Percentiles rank a stretch among this genome's conserved stretches.
Evolutionary conservation across 163 green algal genomes (phyloP).

Genomic region (Chloromonas sp.): DNA sequence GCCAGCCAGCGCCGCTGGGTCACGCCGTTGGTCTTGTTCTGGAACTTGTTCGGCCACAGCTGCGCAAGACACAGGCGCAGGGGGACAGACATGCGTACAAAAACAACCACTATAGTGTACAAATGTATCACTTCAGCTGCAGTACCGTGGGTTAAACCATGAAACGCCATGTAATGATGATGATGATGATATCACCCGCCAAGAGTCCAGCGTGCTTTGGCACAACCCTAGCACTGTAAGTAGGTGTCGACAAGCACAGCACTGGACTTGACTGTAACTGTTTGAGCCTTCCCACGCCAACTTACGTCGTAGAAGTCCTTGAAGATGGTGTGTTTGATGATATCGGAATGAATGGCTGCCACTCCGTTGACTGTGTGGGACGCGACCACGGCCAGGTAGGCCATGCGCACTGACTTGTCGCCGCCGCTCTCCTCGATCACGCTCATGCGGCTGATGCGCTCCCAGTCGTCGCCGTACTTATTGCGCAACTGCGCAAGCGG

Average conservation of each 20-base stretch:
- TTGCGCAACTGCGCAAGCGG: slow-evolving; percentile 34
- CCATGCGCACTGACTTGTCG: slow-evolving; percentile 85
- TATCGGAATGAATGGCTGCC: slow-evolving; percentile 93
- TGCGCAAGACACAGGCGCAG: not conserved
- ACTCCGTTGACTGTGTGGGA: slow-evolving; percentile 92
- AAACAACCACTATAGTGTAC: too few species aligned
- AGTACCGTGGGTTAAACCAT: too few species aligned
- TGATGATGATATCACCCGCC: too few species aligned
- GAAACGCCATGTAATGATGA: too few species aligned
- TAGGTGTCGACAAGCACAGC: too few species aligned
- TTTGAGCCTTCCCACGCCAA: not conserved
- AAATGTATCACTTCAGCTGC: too few species aligned
- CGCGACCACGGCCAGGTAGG: slow-evolving; percentile 86
- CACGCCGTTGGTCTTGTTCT: slow-evolving; percentile 98
- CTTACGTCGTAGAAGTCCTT: slow-evolving; percentile 77
- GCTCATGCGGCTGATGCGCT: slow-evolving; percentile 80
- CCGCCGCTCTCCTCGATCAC: slow-evolving; percentile 90
- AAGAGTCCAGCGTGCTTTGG: too few species aligned
- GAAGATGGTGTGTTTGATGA: slow-evolving; percentile 98
- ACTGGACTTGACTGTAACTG: too few species aligned
- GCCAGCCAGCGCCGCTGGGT: slow-evolving; percentile 93
- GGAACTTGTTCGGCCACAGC: slow-evolving; percentile 88
- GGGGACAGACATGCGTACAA: too few species aligned
- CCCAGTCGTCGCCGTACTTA: slow-evolving; percentile 84
- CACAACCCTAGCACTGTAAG: too few species aligned